Evolutionary conservation across 2,329 filamentous ascomycete genomes (phyloP).

Genomic region (Nannizziopsis arthrosporioides): DNA sequence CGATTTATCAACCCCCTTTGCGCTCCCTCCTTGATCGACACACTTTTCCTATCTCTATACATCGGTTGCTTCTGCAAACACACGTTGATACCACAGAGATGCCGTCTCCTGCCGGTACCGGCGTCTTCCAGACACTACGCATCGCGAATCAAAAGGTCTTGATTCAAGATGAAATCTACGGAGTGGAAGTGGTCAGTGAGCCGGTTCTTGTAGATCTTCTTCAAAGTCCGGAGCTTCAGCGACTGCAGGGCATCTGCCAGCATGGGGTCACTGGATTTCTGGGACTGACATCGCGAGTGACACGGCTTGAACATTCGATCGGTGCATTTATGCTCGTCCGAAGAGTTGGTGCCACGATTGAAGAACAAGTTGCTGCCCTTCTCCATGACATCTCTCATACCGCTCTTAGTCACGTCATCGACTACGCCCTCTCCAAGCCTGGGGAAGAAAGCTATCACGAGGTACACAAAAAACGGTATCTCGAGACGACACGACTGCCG

Average conservation of each 20-base stretch:
- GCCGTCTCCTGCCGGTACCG: background rate
- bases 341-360: slow-evolving; percentile 2
- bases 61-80: too few species aligned
- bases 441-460: slow-evolving; percentile 4
- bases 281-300: background rate
- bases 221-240: background rate
- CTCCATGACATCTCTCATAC: slow-evolving; percentile 7
- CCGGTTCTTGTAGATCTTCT: slow-evolving; percentile 1
- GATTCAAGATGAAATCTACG: slow-evolving; percentile 1
- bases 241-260: slow-evolving; percentile 1
- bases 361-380: slow-evolving; percentile 3
- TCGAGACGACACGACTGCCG: background rate
- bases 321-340: slow-evolving; percentile 3
- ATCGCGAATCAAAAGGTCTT: background rate
- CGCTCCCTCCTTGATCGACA: too few species aligned
- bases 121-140: slow-evolving; percentile 1
- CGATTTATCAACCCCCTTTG: too few species aligned
- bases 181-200: background rate
- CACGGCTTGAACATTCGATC: slow-evolving; percentile 3
- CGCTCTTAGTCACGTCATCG: slow-evolving; percentile 1
- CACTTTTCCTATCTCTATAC: too few species aligned
- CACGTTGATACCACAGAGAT: background rate
- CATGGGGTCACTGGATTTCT: slow-evolving; percentile 3
- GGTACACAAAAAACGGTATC: background rate
- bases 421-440: background rate